Percentiles rank a stretch among this genome's conserved stretches.
These are phyloP conservation scores for Aspergillus phoenicis DNA, from an alignment of 2,329 filamentous ascomycete species.

Conservation along the genomic window DNA sequence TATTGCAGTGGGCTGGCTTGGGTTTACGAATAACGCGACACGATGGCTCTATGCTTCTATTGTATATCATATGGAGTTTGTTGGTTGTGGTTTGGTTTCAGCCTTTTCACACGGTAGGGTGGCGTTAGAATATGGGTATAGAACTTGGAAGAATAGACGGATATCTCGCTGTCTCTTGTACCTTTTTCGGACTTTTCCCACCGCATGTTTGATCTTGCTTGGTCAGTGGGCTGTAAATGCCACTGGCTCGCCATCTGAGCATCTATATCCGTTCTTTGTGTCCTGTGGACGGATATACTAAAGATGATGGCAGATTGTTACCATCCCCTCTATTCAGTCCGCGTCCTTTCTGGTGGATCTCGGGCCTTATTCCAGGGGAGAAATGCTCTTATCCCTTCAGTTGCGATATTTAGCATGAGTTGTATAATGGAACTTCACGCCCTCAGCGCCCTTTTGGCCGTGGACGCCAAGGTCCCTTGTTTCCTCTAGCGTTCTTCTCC, in stretches of 20 bases:
- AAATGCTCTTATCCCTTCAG: constrained; percentile 19
- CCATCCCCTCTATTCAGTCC: constrained; percentile 30
- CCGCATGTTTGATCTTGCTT: neutral
- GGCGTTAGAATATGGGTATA: neutral
- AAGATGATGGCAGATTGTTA: constrained; percentile 51
- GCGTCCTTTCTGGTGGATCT: constrained; percentile 24
- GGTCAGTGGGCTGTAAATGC: neutral
- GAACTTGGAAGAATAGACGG: neutral
- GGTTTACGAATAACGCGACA: constrained; percentile 1
- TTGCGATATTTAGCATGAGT: neutral
- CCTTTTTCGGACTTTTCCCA: neutral
- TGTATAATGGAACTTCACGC: neutral
- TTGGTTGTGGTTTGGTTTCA: neutral
- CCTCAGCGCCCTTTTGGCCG: constrained; percentile 37
- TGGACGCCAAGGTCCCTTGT: constrained; percentile 35
- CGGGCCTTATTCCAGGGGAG: constrained; percentile 33
- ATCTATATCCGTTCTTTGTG: constrained; percentile 36
- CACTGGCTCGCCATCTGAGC: constrained; percentile 36
- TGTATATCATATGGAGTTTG: neutral
- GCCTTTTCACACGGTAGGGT: neutral
- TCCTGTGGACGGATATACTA: constrained; percentile 49
- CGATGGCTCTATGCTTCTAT: neutral
- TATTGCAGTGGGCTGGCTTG: neutral
- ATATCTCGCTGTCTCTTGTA: neutral
- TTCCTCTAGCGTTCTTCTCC: constrained; percentile 31